phyloP scores from a whole-genome alignment of 345 rosid species.

The Limnanthes douglasii region DNA sequence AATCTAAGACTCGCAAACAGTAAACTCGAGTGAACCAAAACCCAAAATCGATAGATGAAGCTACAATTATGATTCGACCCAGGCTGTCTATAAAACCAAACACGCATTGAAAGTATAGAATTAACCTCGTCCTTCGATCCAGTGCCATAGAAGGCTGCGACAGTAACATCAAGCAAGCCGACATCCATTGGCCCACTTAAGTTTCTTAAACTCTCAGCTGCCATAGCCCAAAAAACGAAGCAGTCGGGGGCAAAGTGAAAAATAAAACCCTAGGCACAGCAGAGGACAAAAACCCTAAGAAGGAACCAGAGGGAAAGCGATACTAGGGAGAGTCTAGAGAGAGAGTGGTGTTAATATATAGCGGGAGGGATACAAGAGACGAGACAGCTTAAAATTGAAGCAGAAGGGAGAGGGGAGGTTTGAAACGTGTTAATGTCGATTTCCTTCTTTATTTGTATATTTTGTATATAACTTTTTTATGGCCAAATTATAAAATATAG shows the following conservation, averaged over 20 bases:
- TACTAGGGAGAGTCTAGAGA: conserved; percentile 7
- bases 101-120: too few relatives aligned
- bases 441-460: conserved; percentile 4
- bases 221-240: conserved; percentile 39
- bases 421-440: conserved; percentile 13
- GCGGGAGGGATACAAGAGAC: conserved; percentile 20
- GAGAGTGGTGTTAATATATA: conserved; percentile 7
- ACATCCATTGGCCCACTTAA: conserved; percentile 96
- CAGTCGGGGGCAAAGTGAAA: conserved; percentile 5
- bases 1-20: too few relatives aligned
- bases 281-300: conserved; percentile 37
- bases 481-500: too few relatives aligned
- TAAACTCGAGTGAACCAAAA: too few relatives aligned
- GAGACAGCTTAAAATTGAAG: conserved; percentile 85
- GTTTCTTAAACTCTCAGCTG: conserved; percentile 92
- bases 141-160: conserved; percentile 99
- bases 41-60: neutral
- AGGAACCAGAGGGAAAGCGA: conserved; percentile 18
- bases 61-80: too few relatives aligned
- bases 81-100: too few relatives aligned
- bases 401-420: conserved; percentile 27
- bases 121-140: conserved; percentile 99
- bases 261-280: conserved; percentile 19
- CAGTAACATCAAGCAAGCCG: conserved; percentile 81
- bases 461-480: neutral